phyloP scores from a whole-genome alignment of 1,284 basidiomycete species.

The Leccinum fuscescens region DNA sequence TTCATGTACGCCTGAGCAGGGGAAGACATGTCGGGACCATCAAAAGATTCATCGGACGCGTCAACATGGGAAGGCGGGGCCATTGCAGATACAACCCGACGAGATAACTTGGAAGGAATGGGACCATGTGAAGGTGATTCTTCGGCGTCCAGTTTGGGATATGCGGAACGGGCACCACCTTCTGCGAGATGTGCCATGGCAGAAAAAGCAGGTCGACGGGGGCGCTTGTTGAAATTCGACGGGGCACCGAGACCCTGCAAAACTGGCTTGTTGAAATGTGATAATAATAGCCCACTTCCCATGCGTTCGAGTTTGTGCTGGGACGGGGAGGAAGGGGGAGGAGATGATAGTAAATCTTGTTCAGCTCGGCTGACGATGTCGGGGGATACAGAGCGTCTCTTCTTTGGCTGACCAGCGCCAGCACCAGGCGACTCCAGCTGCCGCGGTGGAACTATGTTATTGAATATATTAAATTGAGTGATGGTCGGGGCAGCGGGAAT shows the following conservation, averaged over 20 bases:
- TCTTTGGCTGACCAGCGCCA: slow-evolving; percentile 48
- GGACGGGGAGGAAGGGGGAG: slow-evolving; percentile 64
- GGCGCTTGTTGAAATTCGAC: slow-evolving; percentile 52
- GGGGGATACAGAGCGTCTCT: slow-evolving; percentile 70
- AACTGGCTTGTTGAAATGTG: slow-evolving; percentile 53
- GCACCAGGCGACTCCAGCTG: slow-evolving; percentile 38
- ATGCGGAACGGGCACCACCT: slow-evolving; percentile 41
- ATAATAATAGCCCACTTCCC: slow-evolving; percentile 42
- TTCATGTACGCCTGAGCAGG: slow-evolving; percentile 76
- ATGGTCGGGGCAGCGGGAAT: slow-evolving; percentile 53
- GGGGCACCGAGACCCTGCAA: slow-evolving; percentile 61
- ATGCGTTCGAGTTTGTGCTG: slow-evolving; percentile 63
- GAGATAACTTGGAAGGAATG: slow-evolving; percentile 36
- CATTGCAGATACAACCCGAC: slow-evolving; percentile 75
- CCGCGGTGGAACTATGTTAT: slow-evolving; percentile 52
- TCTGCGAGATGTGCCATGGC: slow-evolving; percentile 53
- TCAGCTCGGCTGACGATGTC: slow-evolving; percentile 43
- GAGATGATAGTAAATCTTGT: slow-evolving; percentile 51
- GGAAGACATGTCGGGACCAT: slow-evolving; percentile 65
- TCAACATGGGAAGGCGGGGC: slow-evolving; percentile 48
- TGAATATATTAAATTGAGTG: slow-evolving; percentile 61
- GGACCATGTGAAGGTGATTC: slow-evolving; percentile 20
- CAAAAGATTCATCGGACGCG: slow-evolving; percentile 61
- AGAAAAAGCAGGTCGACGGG: slow-evolving; percentile 66
- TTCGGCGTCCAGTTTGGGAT: slow-evolving; percentile 36